Evolutionary conservation across 1,139 yeast genomes (phyloP), one percentile per base, ranked within the genome.

Genomic region (Geotrichum citri-aurantii): DNA sequence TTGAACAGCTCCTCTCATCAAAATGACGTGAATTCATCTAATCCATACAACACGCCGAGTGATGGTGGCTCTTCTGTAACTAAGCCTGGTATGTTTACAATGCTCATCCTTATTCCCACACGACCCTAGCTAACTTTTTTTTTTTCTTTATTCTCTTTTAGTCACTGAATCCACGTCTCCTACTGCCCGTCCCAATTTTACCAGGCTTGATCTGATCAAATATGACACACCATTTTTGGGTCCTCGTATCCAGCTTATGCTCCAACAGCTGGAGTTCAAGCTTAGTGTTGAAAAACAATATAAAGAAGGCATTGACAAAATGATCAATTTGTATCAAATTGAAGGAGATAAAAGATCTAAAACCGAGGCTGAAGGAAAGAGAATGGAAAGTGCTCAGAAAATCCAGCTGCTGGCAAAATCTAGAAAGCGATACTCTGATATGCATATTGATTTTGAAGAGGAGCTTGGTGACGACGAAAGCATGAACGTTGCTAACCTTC

Each of bases 201-300:
- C 75, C 50, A 67, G 77, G 42, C 65, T 91, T 66, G 99, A 93
- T 71, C 77, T 93, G 62, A 81, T 90, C 70, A 91, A 91, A 67
- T 91, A 90, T 70, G 97, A 93, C 67, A 89, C 97, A 65, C 97
- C 97, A 0, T 88, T 95, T 1, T 76, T 93, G 66, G 97, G 97
- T 14, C 97, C 93, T 68, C 82, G 95, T 65, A 93, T 93, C 67
- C 97, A 90, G 72, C 86, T 88, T 67, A 92, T 93, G 98, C 79
- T 93, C 59, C 97, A 91, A 73, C 96, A 91, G 71, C 78, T 93
- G 59, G 97, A 91, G 70, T 91, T 92, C 73, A 93, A 93, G 73
- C 79, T 92, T 55, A 95, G 92, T 69, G 96, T 93, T 49, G 99
- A 93, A 73, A 85, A 88, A 68, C 96, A 93, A 73, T 93, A 92